Conservation (phyloP, 371 early-diverging fungal genomes). For the Mucor piriformis region DNA sequence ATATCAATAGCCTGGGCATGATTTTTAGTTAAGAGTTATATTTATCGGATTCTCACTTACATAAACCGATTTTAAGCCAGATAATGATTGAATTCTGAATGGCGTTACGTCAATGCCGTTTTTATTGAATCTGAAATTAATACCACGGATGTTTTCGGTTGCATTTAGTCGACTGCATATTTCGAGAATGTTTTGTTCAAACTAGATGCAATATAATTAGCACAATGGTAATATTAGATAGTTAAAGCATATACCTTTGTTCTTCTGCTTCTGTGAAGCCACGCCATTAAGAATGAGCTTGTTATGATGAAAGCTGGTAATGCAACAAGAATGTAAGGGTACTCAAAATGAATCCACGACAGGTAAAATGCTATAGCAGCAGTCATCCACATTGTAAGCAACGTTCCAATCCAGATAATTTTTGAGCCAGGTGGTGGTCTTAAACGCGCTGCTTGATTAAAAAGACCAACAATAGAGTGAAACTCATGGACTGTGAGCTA, state of each 20-base stretch:
- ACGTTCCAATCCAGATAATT: constrained; percentile 22
- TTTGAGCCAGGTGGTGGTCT: constrained; percentile 36
- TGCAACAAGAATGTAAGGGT: constrained; percentile 15
- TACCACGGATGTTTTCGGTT: constrained; percentile 53
- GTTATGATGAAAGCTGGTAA: constrained; percentile 30
- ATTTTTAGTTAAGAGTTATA: not conserved
- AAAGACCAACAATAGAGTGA: constrained; percentile 32
- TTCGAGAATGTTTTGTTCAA: constrained; percentile 41
- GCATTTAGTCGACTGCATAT: constrained; percentile 49
- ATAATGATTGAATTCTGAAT: constrained; percentile 3
- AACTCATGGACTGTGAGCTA: constrained; percentile 39
- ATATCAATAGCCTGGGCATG: constrained; percentile 33
- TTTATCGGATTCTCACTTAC: constrained; percentile 6
- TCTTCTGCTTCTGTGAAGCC: constrained; percentile 25
- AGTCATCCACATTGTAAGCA: constrained; percentile 31
- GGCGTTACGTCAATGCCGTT: constrained; percentile 24
- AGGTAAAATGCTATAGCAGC: constrained; percentile 21
- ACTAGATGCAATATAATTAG: constrained; percentile 24
- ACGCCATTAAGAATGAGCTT: constrained; percentile 24
- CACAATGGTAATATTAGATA: not conserved
- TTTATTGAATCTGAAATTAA: constrained; percentile 43
- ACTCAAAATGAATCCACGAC: constrained; percentile 23
- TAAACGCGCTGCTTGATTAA: constrained; percentile 30
- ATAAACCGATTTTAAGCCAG: constrained; percentile 14
- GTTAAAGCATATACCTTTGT: constrained; percentile 22